phyloP scores from a whole-genome alignment of 2,329 filamentous ascomycete genomes.

The Nakataea oryzae region DNA sequence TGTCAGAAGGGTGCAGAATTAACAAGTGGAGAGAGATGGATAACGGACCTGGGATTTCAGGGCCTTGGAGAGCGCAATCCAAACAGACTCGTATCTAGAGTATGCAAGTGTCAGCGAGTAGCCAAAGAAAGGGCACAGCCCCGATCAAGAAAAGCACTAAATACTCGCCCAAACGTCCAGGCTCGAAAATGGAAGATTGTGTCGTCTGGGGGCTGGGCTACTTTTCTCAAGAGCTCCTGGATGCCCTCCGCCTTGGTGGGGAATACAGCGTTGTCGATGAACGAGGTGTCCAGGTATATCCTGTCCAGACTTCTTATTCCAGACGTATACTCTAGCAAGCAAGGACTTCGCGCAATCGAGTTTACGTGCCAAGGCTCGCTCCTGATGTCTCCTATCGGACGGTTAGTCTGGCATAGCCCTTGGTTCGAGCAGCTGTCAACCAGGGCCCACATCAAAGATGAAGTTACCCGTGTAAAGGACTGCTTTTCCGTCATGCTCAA shows the following conservation, averaged over 20 bases:
- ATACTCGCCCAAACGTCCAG: constrained; percentile 66
- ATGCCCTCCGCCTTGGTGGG: constrained; percentile 65
- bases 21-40: constrained; percentile 4
- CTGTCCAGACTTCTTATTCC: constrained; percentile 61
- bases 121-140: neutral
- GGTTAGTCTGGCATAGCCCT: neutral
- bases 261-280: constrained; percentile 36
- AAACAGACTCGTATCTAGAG: constrained; percentile 72
- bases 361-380: constrained; percentile 83
- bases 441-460: neutral
- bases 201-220: constrained; percentile 56
- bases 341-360: constrained; percentile 57
- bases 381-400: constrained; percentile 54
- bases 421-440: neutral
- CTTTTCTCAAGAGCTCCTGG: constrained; percentile 58
- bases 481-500: constrained; percentile 62
- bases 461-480: constrained; percentile 64
- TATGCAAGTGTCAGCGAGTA: neutral
- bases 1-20: neutral
- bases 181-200: constrained; percentile 77
- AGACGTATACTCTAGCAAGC: constrained; percentile 62
- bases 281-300: constrained; percentile 85
- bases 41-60: constrained; percentile 54
- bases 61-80: constrained; percentile 66
- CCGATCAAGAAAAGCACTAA: neutral